Evolutionary conservation across 768 basidiomycete genomes (phyloP).

Genomic region (Cantharellus cinnabarinus): DNA sequence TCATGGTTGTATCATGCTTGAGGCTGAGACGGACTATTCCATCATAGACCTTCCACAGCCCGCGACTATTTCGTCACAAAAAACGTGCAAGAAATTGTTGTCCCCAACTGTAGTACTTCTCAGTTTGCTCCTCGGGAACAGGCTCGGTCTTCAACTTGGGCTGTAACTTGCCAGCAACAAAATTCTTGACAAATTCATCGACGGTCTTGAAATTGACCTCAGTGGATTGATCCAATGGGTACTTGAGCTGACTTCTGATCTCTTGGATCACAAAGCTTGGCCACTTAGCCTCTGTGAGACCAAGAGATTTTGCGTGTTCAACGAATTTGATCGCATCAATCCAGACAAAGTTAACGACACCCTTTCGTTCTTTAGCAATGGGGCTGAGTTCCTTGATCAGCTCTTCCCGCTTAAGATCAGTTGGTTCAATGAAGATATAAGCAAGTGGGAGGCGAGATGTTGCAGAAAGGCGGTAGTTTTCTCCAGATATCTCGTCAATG

Average conservation of each 20-base stretch:
- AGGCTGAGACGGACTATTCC: too few species aligned
- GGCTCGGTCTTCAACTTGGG: constrained; percentile 82
- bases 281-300: constrained; percentile 71
- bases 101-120: constrained; percentile 11
- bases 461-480: constrained; percentile 81
- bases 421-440: constrained; percentile 84
- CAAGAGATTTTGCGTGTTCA: constrained; percentile 89
- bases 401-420: constrained; percentile 33
- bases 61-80: too few species aligned
- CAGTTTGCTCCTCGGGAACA: constrained; percentile 65
- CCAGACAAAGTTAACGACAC: constrained; percentile 90
- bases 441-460: constrained; percentile 68
- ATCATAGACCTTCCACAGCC: too few species aligned
- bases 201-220: constrained; percentile 37
- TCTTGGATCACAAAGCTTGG: constrained; percentile 90
- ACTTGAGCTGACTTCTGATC: constrained; percentile 67
- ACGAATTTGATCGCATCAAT: constrained; percentile 90
- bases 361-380: constrained; percentile 61
- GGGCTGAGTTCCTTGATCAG: constrained; percentile 50
- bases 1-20: too few species aligned
- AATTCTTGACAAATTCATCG: constrained; percentile 40
- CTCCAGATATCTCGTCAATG: constrained; percentile 80
- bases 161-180: constrained; percentile 47
- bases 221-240: constrained; percentile 54
- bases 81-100: too few species aligned